Evolutionary conservation across 257 asterid species (phyloP).

Genomic region (Nicotiana tomentosiformis): DNA sequence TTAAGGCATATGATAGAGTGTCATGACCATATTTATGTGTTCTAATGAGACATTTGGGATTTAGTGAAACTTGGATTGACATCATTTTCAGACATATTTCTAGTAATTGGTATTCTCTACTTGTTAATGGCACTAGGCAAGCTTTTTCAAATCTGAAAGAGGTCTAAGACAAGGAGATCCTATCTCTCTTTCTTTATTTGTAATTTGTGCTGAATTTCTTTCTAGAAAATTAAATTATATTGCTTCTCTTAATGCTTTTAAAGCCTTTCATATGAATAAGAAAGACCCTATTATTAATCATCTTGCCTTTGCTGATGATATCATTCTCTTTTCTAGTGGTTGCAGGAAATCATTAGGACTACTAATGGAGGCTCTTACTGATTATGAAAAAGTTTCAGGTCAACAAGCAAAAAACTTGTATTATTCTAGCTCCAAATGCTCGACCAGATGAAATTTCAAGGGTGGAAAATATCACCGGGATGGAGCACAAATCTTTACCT

Average conservation of each 20-base stretch:
- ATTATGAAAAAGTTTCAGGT: too few relatives aligned
- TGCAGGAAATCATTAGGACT: not conserved
- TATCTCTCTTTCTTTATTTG: not conserved
- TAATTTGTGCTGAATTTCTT: not conserved
- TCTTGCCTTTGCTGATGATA: too few relatives aligned
- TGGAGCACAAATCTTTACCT: not conserved
- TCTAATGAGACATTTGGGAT: too few relatives aligned
- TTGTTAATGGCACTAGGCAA: not conserved
- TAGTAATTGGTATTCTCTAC: not conserved
- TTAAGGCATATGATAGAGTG: too few relatives aligned
- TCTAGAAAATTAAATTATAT: not conserved
- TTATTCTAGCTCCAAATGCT: not conserved
- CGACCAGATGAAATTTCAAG: not conserved
- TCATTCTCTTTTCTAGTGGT: not conserved
- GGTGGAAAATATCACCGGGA: not conserved
- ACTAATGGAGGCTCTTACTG: not conserved
- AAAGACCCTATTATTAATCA: not conserved
- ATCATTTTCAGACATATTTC: not conserved
- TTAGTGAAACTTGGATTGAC: not conserved
- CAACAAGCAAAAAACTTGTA: not conserved
- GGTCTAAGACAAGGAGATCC: not conserved
- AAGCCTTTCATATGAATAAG: not conserved
- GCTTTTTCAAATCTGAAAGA: too few relatives aligned
- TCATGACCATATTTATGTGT: too few relatives aligned
- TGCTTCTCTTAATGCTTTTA: not conserved